Percentiles rank a stretch among this genome's conserved stretches.
These are phyloP conservation scores for Verticillium nubilum DNA, from an alignment of 2,329 filamentous ascomycete species.

Conservation along the genomic window DNA sequence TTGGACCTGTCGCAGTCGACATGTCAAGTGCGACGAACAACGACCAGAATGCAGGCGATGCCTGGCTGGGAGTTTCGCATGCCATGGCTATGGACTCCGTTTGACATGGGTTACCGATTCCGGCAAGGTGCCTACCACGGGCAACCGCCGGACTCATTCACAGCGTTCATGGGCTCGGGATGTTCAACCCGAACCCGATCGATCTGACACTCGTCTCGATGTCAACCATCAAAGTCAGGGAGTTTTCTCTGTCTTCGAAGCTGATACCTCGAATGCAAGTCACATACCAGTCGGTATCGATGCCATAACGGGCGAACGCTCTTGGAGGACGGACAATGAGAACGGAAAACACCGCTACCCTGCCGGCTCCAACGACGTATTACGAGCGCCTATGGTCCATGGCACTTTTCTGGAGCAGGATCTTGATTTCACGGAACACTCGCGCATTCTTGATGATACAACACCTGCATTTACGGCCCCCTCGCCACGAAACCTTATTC, in stretches of 20 bases:
- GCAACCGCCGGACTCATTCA: background rate
- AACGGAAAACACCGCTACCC: background rate
- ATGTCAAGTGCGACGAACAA: conserved; percentile 27
- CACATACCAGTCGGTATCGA: background rate
- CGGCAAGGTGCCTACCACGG: background rate
- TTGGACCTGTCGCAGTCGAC: conserved; percentile 29
- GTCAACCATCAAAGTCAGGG: background rate
- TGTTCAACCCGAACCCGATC: background rate
- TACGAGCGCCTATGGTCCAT: background rate
- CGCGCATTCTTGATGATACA: background rate
- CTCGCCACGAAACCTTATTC: background rate
- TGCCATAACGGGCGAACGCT: background rate
- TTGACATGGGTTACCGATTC: background rate
- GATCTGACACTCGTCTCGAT: background rate
- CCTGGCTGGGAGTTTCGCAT: background rate
- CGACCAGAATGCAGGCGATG: conserved; percentile 18
- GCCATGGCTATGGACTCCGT: conserved; percentile 3
- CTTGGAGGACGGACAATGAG: background rate
- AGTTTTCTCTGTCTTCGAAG: background rate
- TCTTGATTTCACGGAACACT: background rate
- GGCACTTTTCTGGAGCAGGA: background rate
- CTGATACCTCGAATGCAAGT: background rate
- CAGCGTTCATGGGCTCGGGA: background rate
- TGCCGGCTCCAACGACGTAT: background rate
- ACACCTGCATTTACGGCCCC: background rate